Evolutionary conservation across 2,329 filamentous ascomycete genomes (phyloP), one percentile per base, ranked within the genome.

Genomic region (Penicillium sp.): DNA sequence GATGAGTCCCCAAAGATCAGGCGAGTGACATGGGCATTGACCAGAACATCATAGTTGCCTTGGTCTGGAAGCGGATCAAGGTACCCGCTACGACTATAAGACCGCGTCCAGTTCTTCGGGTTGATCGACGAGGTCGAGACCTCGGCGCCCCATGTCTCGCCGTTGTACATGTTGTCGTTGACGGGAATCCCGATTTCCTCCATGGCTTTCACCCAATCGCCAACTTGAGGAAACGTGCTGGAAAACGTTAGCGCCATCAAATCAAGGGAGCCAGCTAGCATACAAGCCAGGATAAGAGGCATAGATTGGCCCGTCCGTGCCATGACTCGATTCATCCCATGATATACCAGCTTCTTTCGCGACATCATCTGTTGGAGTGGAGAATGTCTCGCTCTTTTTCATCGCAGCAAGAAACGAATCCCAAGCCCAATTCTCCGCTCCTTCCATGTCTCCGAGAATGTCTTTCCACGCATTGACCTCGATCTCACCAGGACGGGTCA

Each of bases 111-210:
- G 35, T 61, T 62, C 20, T 47, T 41, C 3, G 59, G 60, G 30
- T 62, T 61, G 47, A 62, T 62, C 31, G 41, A 48, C 7, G 59
- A 62, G 1, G 58, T 61, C 13, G 60, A 53, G n/a, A 62, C 53
- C 14, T 60, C 59, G 5, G 55, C 51, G 14, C 59, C 60, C 47
- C 51, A 56, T 18, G 47, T 55, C 7, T 59, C 35, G 17, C 60
- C 60, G 5, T 55, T 53, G 25, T 62, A 62, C 46, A 61, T 54
- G 23, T 59, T 48, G 2, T 38, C 38, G 1, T 58, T 59, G 13
- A 44, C 42, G 6, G 44, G 45, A 35, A 62, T 46, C 8, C 57
- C 59, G 17, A 52, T 49, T 11, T 32, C 55, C 8, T 48, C 41
- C 12, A 54, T 26, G 4, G 55, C 44, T 22, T 26, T 30, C 8